A percentile compares a stretch with the other conserved stretches of the same genome.
These are phyloP conservation scores for Pontederia paniculata DNA, from an alignment of 176 grass and related monocot genomes.

Conservation along the genomic window DNA sequence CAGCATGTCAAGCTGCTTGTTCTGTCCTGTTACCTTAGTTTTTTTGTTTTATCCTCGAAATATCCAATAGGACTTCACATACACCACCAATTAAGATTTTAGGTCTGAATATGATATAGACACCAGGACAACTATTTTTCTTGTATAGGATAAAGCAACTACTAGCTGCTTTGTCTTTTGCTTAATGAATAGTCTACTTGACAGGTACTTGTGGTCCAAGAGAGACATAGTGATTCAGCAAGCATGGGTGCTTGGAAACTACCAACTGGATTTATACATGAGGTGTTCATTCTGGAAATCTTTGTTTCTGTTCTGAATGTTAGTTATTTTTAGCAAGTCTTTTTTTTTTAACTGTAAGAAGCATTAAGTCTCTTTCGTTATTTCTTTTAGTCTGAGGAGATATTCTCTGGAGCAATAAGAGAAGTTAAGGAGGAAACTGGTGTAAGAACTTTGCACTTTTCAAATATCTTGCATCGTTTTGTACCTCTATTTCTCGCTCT, in stretches of 20 bases:
- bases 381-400: constrained; percentile 65
- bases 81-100: too few relatives aligned
- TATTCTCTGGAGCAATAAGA: constrained; percentile 67
- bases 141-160: too few relatives aligned
- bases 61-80: too few relatives aligned
- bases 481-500: neutral
- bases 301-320: neutral
- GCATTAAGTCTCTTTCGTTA: constrained; percentile 10
- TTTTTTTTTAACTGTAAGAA: neutral
- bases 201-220: constrained; percentile 87
- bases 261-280: constrained; percentile 88
- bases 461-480: neutral
- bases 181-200: neutral
- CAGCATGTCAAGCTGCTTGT: too few relatives aligned
- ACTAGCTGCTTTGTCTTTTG: neutral
- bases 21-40: too few relatives aligned
- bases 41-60: too few relatives aligned
- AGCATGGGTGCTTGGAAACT: constrained; percentile 56
- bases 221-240: constrained; percentile 45
- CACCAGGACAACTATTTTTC: too few relatives aligned
- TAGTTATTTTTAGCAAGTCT: neutral
- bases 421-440: constrained; percentile 97
- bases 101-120: too few relatives aligned
- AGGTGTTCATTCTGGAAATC: constrained; percentile 22
- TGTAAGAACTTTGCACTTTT: constrained; percentile 27